These are phyloP conservation scores for Hymenoscyphus scutula DNA, from an alignment of 2,329 filamentous ascomycete species.

Conservation along the genomic window DNA sequence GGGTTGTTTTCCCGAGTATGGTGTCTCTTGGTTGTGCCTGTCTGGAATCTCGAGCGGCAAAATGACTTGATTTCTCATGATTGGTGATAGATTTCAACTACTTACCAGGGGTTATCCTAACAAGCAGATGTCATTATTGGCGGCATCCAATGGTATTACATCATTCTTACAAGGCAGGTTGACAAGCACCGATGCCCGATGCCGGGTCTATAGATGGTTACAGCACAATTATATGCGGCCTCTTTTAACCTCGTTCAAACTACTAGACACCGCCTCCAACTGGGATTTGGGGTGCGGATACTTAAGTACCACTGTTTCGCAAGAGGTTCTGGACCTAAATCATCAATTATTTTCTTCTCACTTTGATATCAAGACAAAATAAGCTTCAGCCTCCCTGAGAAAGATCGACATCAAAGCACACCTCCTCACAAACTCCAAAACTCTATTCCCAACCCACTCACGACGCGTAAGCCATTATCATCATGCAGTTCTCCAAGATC, in stretches of 20 bases:
- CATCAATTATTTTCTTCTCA: neutral
- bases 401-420: neutral
- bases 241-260: neutral
- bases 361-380: neutral
- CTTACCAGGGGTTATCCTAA: no score
- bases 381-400: neutral
- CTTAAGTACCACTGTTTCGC: neutral
- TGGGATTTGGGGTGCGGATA: neutral
- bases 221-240: neutral
- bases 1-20: no score
- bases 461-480: neutral
- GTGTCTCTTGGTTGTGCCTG: no score
- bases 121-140: no score
- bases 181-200: neutral
- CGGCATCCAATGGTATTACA: no score
- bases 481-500: constrained; percentile 6
- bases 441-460: neutral
- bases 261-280: neutral
- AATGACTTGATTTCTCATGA: no score
- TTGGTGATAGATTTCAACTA: no score
- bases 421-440: neutral
- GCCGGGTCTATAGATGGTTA: no score
- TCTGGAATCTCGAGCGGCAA: no score
- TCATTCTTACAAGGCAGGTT: neutral
- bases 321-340: neutral